Conservation (phyloP, 2,329 filamentous ascomycete genomes). For the Monosporascus sp. region DNA sequence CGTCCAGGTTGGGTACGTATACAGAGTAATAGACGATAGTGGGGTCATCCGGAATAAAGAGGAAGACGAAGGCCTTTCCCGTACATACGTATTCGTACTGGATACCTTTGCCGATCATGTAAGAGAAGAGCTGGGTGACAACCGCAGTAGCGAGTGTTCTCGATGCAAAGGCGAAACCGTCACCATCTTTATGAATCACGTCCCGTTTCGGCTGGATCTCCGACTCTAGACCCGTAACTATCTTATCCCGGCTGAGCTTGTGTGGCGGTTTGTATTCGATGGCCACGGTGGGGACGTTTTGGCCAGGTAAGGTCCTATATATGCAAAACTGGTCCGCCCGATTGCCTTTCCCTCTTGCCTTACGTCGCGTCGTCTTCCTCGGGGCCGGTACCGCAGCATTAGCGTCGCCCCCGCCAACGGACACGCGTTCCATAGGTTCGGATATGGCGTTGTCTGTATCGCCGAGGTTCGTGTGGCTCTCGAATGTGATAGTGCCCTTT, state of each 20-base stretch:
- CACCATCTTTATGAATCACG: conserved; percentile 27
- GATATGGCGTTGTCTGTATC: conserved; percentile 16
- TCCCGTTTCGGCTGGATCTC: conserved; percentile 29
- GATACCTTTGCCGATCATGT: conserved; percentile 32
- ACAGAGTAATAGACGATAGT: too few species aligned
- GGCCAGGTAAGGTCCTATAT: conserved; percentile 15
- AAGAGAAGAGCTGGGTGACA: conserved; percentile 35
- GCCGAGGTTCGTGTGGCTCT: conserved; percentile 32
- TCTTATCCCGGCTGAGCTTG: conserved; percentile 14
- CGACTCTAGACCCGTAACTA: conserved; percentile 26
- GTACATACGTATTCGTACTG: too few species aligned
- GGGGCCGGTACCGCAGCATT: conserved; percentile 5
- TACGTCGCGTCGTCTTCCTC: conserved; percentile 9
- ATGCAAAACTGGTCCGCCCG: conserved; percentile 30
- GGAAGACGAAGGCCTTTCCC: too few species aligned
- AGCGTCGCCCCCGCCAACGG: conserved; percentile 7
- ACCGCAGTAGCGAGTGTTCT: conserved; percentile 29
- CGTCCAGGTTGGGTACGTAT: too few species aligned
- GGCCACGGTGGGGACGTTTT: conserved; percentile 13
- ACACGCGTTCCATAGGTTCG: conserved; percentile 19
- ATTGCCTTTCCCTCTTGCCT: conserved; percentile 22
- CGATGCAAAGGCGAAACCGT: conserved; percentile 24
- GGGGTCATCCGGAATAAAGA: too few species aligned
- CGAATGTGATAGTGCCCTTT: conserved; percentile 29
- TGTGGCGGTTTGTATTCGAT: conserved; percentile 2